Percentiles rank a stretch among this genome's conserved stretches.
Evolutionary conservation across 2,329 filamentous ascomycete genomes (phyloP).

Genomic region (Fusarium devonianum): DNA sequence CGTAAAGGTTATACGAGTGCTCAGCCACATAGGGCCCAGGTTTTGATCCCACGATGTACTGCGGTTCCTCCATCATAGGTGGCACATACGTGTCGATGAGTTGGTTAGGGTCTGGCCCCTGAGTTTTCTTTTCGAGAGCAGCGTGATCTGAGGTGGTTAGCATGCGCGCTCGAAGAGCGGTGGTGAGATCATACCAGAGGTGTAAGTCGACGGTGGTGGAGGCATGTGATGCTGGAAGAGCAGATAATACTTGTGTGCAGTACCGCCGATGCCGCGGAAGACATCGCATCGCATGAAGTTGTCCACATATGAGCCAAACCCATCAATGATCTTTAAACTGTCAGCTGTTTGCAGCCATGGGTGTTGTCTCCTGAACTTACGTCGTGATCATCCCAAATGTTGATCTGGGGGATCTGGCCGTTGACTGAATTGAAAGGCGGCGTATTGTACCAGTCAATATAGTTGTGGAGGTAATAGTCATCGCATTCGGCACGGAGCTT

Average conservation of each 20-base stretch:
- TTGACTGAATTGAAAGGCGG: slow-evolving; percentile 87
- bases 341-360: slow-evolving; percentile 43
- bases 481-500: slow-evolving; percentile 85
- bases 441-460: slow-evolving; percentile 81
- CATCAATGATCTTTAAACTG: slow-evolving; percentile 76
- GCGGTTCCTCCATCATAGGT: slow-evolving; percentile 62
- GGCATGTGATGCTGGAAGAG: slow-evolving; percentile 95
- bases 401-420: slow-evolving; percentile 92
- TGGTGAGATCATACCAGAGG: slow-evolving; percentile 45
- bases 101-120: slow-evolving; percentile 73
- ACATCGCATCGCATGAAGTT: slow-evolving; percentile 93
- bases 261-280: slow-evolving; percentile 88
- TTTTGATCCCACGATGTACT: slow-evolving; percentile 79
- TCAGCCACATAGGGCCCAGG: slow-evolving; percentile 91
- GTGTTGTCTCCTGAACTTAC: slow-evolving; percentile 51
- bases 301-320: slow-evolving; percentile 92
- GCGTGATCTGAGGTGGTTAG: slow-evolving; percentile 37
- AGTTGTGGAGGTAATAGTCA: slow-evolving; percentile 89
- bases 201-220: slow-evolving; percentile 85
- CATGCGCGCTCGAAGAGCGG: neutral
- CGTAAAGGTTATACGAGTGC: slow-evolving; percentile 84
- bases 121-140: slow-evolving; percentile 45
- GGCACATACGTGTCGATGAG: slow-evolving; percentile 77
- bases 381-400: slow-evolving; percentile 98
- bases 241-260: slow-evolving; percentile 98